Evolutionary conservation across 148 eudicot species (phyloP), one percentile per base, ranked within the genome.

Genomic region (Nyssa sinensis): DNA sequence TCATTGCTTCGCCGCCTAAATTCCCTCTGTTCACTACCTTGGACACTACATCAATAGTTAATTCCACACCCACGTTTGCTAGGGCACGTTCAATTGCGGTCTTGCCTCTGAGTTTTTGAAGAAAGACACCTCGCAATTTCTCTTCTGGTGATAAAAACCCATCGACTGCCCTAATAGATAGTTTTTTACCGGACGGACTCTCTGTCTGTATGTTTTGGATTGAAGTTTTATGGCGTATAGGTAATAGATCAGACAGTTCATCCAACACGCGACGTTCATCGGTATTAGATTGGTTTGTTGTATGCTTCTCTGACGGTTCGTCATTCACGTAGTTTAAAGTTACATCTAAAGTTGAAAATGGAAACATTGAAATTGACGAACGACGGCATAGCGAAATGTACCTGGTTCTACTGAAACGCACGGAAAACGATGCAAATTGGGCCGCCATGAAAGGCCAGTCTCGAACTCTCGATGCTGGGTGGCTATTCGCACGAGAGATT

Each of bases 121-220:
- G 69, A 72, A 95, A 92, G n/a, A 89, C 81, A 8, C 98, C 98
- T 62, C 94, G 78, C 47, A 95, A 75, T 62, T 89, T 95, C 71
- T 92, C 98, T 62, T 90, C 97, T 3, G 90, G 71, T 4, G 83
- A 73, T 34, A 89, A 78, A 72, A 90, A 85, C 24, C 78, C 85
- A 71, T 95, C 94, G 1, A 69, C 79, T 59, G 76, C 80, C 78
- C 75, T 76, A 70, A 59, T 59, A 58, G 64, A 57, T 55, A 69
- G 53, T 59, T 65, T 72, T 12, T 32, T 59, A 24, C 72, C 66
- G 4, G 83, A 66, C 66, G 69, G n/a, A 65, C 17, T 62, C 8
- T 67, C 53, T 35, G 67, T 9, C 25, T 58, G 70, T 0, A 66
- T 24, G 27, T 63, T 72, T 21, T 63, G 77, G 47, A 72, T 53